Evolutionary conservation across 352 stramenopile species (phyloP).

Genomic region (Phytophthora brassicae): DNA sequence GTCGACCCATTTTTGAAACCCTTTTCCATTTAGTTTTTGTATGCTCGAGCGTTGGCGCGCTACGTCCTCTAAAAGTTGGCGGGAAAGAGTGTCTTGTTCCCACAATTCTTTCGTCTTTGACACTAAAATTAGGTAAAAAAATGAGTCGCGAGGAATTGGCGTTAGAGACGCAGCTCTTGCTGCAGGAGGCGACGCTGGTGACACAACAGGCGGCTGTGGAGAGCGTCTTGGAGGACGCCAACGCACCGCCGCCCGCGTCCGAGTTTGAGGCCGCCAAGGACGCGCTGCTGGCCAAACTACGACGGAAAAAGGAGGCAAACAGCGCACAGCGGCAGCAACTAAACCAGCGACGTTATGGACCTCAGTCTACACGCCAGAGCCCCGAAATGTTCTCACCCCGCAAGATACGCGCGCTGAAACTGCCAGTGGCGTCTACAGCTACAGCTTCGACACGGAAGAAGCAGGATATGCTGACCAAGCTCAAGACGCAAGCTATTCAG

Average conservation of each 20-base stretch:
- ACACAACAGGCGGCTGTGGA: slow-evolving; percentile 41
- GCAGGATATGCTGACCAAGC: slow-evolving; percentile 54
- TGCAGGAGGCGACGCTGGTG: slow-evolving; percentile 72
- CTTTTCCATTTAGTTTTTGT: slow-evolving; percentile 18
- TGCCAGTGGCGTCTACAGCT: slow-evolving; percentile 49
- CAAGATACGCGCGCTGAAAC: slow-evolving; percentile 44
- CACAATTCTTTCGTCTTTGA: neutral
- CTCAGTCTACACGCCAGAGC: neutral
- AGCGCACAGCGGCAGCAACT: slow-evolving; percentile 50
- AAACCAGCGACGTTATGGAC: slow-evolving; percentile 48
- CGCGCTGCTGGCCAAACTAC: slow-evolving; percentile 66
- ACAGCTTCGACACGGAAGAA: slow-evolving; percentile 48
- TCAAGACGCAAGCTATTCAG: slow-evolving; percentile 61
- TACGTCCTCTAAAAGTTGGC: slow-evolving; percentile 22
- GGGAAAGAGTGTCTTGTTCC: slow-evolving; percentile 16
- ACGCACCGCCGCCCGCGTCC: slow-evolving; percentile 27
- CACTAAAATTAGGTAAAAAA: neutral
- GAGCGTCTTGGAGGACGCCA: slow-evolving; percentile 24
- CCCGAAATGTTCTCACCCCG: slow-evolving; percentile 31
- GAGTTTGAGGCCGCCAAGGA: slow-evolving; percentile 60
- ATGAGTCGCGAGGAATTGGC: slow-evolving; percentile 62
- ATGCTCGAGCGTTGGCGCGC: slow-evolving; percentile 3
- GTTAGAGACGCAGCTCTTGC: slow-evolving; percentile 76
- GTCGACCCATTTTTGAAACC: neutral
- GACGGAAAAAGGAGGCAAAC: slow-evolving; percentile 60